Evolutionary conservation across 805 yeast species (phyloP).

Genomic region (Starmerella davenportii): DNA sequence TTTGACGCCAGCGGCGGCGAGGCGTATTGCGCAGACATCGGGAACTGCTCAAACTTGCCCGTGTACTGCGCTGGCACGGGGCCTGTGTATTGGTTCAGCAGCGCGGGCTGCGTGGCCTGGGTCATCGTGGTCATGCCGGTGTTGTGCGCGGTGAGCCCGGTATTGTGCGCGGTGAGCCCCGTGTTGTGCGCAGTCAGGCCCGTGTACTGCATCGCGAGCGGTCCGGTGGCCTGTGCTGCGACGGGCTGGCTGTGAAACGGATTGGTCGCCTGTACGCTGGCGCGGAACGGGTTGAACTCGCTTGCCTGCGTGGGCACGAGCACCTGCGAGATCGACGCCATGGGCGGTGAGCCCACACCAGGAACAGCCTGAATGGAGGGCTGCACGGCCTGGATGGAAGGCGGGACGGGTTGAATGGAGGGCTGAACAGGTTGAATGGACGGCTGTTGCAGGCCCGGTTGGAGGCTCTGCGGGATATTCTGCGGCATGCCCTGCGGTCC

Average conservation of each 20-base stretch:
- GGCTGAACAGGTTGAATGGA: not conserved
- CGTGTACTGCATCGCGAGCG: not conserved
- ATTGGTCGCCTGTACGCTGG: not conserved
- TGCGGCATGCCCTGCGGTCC: not conserved
- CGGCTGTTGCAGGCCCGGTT: not conserved
- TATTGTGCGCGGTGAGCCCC: not conserved
- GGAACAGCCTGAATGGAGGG: slow-evolving; percentile 2
- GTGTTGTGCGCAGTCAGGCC: no score
- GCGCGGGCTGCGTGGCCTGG: slow-evolving; percentile 4
- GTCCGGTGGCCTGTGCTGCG: not conserved
- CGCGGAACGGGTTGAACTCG: slow-evolving; percentile 1
- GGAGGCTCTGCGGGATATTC: not conserved
- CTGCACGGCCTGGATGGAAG: slow-evolving; percentile 2
- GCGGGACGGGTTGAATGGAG: no score
- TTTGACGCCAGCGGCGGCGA: slow-evolving; percentile 3
- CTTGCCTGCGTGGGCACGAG: not conserved
- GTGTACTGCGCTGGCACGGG: no score
- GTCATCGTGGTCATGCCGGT: not conserved
- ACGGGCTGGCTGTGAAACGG: not conserved
- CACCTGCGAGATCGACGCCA: not conserved
- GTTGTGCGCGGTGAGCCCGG: not conserved
- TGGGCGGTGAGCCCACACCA: not conserved
- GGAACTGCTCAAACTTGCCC: no score
- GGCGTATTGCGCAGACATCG: not conserved
- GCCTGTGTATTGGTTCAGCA: not conserved